phyloP scores from a whole-genome alignment of 768 basidiomycete species.

The Pulveroboletus sp. region DNA sequence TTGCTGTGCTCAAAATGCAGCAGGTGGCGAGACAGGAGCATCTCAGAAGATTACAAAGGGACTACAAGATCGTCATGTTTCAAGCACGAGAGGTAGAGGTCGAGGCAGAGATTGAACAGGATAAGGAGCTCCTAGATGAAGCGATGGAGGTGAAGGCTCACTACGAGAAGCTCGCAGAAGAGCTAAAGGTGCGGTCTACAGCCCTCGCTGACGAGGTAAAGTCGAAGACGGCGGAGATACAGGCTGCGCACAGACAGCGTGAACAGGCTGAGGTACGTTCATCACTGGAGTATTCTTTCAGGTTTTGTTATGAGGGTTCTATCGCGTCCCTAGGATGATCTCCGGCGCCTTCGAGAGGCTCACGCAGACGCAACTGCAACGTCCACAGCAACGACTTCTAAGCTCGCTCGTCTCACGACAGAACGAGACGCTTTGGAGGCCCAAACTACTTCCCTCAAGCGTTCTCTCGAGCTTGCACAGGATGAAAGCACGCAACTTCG shows the following conservation, averaged over 20 bases:
- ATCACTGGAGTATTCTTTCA: neutral
- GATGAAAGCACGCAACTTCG: conserved; percentile 51
- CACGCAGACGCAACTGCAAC: conserved; percentile 46
- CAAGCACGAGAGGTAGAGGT: conserved; percentile 58
- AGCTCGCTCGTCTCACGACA: conserved; percentile 53
- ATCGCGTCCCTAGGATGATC: conserved; percentile 31
- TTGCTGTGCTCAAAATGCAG: conserved; percentile 48
- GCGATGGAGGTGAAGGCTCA: conserved; percentile 12
- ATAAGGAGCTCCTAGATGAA: conserved; percentile 45
- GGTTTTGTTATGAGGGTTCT: neutral
- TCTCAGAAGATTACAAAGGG: conserved; percentile 54
- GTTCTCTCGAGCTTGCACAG: conserved; percentile 52
- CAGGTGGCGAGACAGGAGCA: conserved; percentile 54
- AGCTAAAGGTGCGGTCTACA: conserved; percentile 28
- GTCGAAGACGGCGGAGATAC: conserved; percentile 37
- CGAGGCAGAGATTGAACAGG: conserved; percentile 45
- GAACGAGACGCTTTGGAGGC: conserved; percentile 55
- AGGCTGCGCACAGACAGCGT: conserved; percentile 38
- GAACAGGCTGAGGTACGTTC: conserved; percentile 43
- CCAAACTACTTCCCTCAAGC: conserved; percentile 50
- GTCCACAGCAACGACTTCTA: conserved; percentile 41
- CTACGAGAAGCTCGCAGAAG: conserved; percentile 27
- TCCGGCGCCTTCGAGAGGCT: conserved; percentile 43
- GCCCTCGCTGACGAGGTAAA: conserved; percentile 36
- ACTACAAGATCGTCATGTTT: conserved; percentile 64